Evolutionary conservation across 352 stramenopile genomes (phyloP), one percentile per base, ranked within the genome.

Genomic region (Globisporangium mamillatum): DNA sequence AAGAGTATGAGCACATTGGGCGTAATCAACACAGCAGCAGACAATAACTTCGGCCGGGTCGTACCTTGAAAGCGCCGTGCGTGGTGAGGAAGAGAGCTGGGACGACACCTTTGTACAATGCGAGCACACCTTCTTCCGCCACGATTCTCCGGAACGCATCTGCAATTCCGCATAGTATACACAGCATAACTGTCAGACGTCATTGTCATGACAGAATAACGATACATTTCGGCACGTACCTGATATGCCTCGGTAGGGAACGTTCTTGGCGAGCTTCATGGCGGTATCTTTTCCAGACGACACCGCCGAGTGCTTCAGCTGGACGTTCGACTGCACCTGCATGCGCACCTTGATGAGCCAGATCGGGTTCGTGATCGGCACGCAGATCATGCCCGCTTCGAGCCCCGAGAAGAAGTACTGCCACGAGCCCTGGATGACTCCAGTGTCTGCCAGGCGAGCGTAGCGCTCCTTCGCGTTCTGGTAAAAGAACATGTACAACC

Each of bases 401-500:
- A 94, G 82, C 16, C 77, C 87, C 14, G 87, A 90, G 68, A 91
- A 89, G 66, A 94, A 94, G 63, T 93, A 86, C 68, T 92, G 83
- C 81, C 83, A 92, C 53, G 81, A 92, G 60, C 84, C 83, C 59
- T 91, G 87, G 64, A 92, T 89, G 62, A 81, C 73, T 12, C 83
- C 83, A 57, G 87, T 75, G 50, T 91, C 83, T 4, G 83, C 80
- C 74, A 92, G 82, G 12, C 83, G 82, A 34, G 81, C 84, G 58
- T 93, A 95, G 1, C 87, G 75, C 58, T 82, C 74, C 76, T 99
- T 99, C 16, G 96, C 87, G 58, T 91, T 90, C 82, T 99, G 97
- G 76, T 99, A 99, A 59, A 99, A 87, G 67, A 97, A 97, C 85
- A 99, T 99, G 76, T 99, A 99, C 48, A 98, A 85, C 14, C 98